phyloP scores from a whole-genome alignment of 2,329 filamentous ascomycete genomes.

The Stenocarpella maydis region DNA sequence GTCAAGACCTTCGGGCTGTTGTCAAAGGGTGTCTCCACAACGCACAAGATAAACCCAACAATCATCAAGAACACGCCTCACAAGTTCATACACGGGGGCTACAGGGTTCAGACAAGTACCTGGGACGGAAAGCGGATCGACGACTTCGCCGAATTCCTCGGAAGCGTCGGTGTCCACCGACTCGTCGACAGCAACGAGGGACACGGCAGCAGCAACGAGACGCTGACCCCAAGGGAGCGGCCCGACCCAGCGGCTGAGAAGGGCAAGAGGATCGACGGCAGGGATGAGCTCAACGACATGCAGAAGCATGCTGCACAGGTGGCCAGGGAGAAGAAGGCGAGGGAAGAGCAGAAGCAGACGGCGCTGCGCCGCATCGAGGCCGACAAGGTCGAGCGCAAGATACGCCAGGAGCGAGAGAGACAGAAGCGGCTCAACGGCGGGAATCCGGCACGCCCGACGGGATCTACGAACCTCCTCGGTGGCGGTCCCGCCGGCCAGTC shows the following conservation, averaged over 20 bases:
- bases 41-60: conserved; percentile 26
- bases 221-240: conserved; percentile 11
- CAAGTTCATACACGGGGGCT: conserved; percentile 38
- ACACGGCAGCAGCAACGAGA: conserved; percentile 5
- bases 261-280: background rate
- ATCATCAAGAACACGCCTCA: conserved; percentile 38
- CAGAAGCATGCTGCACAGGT: conserved; percentile 33
- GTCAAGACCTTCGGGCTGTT: conserved; percentile 33
- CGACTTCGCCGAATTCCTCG: conserved; percentile 35
- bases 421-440: conserved; percentile 11
- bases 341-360: conserved; percentile 24
- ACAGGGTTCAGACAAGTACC: conserved; percentile 31
- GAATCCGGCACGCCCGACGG: background rate
- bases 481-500: background rate
- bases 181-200: background rate
- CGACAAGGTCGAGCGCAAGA: conserved; percentile 33
- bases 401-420: conserved; percentile 20
- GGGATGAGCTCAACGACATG: conserved; percentile 30
- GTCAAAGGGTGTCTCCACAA: conserved; percentile 9
- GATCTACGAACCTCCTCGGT: background rate
- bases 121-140: conserved; percentile 38
- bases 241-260: background rate
- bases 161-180: conserved; percentile 27
- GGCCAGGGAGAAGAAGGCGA: conserved; percentile 32
- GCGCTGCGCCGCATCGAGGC: conserved; percentile 36